phyloP scores from a whole-genome alignment of 2,329 filamentous ascomycete genomes.

The Cladorrhinum sp. region DNA sequence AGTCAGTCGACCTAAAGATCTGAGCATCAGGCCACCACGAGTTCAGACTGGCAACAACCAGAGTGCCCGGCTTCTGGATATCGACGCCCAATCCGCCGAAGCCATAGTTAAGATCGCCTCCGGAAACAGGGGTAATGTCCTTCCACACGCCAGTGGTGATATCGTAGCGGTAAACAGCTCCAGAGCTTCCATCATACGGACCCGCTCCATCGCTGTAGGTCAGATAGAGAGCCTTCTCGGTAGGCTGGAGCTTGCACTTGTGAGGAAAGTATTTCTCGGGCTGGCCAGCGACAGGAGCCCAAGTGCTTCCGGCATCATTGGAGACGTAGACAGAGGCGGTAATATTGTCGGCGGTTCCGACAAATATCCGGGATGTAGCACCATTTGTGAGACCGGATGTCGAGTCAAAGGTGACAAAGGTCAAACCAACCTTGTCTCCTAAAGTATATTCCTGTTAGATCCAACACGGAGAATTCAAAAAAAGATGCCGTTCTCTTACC shows the following conservation, averaged over 20 bases:
- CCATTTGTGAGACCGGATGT: slow-evolving; percentile 45
- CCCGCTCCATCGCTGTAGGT: slow-evolving; percentile 53
- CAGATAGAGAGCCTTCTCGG: slow-evolving; percentile 53
- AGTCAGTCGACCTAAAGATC: slow-evolving; percentile 54
- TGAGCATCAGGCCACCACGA: slow-evolving; percentile 59
- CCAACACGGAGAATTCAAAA: neutral
- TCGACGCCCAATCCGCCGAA: slow-evolving; percentile 57
- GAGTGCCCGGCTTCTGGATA: slow-evolving; percentile 50
- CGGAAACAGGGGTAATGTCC: slow-evolving; percentile 54
- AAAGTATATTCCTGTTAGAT: neutral
- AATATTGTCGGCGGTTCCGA: slow-evolving; percentile 51
- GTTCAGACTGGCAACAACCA: slow-evolving; percentile 56
- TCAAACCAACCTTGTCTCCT: slow-evolving; percentile 44
- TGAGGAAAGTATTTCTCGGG: slow-evolving; percentile 52
- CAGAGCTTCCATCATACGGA: slow-evolving; percentile 54
- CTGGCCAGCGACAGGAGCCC: slow-evolving; percentile 49
- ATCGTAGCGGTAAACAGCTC: slow-evolving; percentile 54
- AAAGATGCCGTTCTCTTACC: slow-evolving; percentile 16
- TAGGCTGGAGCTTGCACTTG: slow-evolving; percentile 49
- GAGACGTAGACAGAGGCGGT: slow-evolving; percentile 54
- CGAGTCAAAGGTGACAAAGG: slow-evolving; percentile 54
- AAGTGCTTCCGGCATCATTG: slow-evolving; percentile 51
- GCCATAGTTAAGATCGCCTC: slow-evolving; percentile 47
- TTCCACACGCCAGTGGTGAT: slow-evolving; percentile 48
- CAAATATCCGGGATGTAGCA: slow-evolving; percentile 55